phyloP scores from a whole-genome alignment of 352 stramenopile species.

The Aphanomyces astaci region DNA sequence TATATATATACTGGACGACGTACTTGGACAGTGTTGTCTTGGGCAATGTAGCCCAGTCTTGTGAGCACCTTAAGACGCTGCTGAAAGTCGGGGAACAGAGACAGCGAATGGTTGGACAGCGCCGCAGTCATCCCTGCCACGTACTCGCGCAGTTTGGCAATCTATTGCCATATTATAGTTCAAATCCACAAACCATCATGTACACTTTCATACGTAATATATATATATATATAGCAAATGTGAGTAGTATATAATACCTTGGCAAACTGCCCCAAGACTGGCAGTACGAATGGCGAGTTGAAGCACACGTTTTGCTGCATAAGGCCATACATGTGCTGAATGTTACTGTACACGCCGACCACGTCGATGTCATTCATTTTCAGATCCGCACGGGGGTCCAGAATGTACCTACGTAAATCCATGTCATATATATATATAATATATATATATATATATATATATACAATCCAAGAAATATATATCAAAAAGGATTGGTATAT shows the following conservation, averaged over 20 bases:
- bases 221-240: too few species aligned
- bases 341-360: conserved; percentile 44
- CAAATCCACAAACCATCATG: too few species aligned
- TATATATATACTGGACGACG: neutral
- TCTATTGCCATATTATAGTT: too few species aligned
- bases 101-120: conserved; percentile 76
- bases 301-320: conserved; percentile 20
- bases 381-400: conserved; percentile 67
- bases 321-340: conserved; percentile 7
- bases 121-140: conserved; percentile 26
- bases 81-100: conserved; percentile 96
- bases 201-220: too few species aligned
- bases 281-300: conserved; percentile 15
- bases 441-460: too few species aligned
- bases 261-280: conserved; percentile 13
- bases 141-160: conserved; percentile 70
- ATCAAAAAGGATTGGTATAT: too few species aligned
- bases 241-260: too few species aligned
- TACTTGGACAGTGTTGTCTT: conserved; percentile 43
- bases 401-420: conserved; percentile 27
- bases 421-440: conserved; percentile 34
- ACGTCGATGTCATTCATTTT: conserved; percentile 76
- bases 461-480: too few species aligned
- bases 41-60: conserved; percentile 91
- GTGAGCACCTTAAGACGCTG: conserved; percentile 89